A percentile compares a stretch with the other conserved stretches of the same genome.
phyloP scores from a whole-genome alignment of 257 asterid genomes.

The Eustoma russellianum region DNA sequence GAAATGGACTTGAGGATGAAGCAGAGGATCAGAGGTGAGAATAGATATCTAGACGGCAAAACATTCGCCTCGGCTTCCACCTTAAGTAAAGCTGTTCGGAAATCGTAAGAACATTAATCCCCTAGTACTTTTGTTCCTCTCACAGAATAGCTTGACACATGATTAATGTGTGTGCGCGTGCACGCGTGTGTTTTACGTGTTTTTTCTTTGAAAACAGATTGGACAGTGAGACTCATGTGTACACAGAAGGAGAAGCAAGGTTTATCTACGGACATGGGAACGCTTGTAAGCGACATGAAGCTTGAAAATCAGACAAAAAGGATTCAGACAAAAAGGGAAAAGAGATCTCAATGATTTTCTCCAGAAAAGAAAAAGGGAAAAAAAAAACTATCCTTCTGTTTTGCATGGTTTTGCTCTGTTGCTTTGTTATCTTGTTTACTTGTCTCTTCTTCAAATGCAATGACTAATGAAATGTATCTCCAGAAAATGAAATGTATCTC shows the following conservation, averaged over 20 bases:
- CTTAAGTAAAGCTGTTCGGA: constrained; percentile 77
- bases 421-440: too few species aligned
- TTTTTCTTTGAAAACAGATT: constrained; percentile 29
- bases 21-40: constrained; percentile 69
- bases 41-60: constrained; percentile 70
- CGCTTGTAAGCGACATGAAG: constrained; percentile 38
- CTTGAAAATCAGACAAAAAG: constrained; percentile 11
- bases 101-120: constrained; percentile 42
- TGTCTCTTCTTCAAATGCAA: not conserved
- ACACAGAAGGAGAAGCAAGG: constrained; percentile 82
- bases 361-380: too few species aligned
- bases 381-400: too few species aligned
- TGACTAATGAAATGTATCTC: not conserved
- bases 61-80: constrained; percentile 78
- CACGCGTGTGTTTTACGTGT: too few species aligned
- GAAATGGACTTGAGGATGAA: constrained; percentile 68
- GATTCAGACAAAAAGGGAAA: constrained; percentile 5
- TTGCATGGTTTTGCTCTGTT: too few species aligned
- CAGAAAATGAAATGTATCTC: too few species aligned
- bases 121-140: not conserved
- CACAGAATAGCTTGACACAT: not conserved
- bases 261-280: constrained; percentile 82
- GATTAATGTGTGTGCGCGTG: not conserved
- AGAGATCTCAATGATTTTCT: not conserved
- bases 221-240: constrained; percentile 65